phyloP scores from a whole-genome alignment of 73 alveolate genomes.

The Paramecium bursaria region DNA sequence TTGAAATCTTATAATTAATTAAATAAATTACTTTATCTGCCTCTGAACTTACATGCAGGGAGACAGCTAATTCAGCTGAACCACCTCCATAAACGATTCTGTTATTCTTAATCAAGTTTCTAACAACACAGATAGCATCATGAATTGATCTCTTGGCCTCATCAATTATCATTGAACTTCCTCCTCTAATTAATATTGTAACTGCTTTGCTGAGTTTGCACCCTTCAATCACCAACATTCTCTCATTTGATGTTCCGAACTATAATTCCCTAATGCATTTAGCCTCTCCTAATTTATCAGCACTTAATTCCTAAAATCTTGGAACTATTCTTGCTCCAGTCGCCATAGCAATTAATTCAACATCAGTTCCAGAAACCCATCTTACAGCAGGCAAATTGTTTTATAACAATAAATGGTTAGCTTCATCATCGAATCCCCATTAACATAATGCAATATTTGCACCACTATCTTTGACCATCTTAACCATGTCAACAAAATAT shows the following conservation, averaged over 20 bases:
- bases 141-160: conserved; percentile 99
- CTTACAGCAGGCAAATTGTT: conserved; percentile 89
- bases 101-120: conserved; percentile 95
- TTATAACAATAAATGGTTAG: conserved; percentile 91
- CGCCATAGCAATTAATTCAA: conserved; percentile 99
- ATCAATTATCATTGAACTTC: conserved; percentile 89
- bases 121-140: conserved; percentile 99
- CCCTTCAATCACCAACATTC: conserved; percentile 94
- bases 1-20: background rate
- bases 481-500: conserved; percentile 95
- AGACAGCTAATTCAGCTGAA: conserved; percentile 92
- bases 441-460: conserved; percentile 90
- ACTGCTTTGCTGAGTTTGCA: conserved; percentile 71
- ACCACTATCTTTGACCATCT: conserved; percentile 92
- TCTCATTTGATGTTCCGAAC: conserved; percentile 97
- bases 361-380: conserved; percentile 99
- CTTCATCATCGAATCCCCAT: conserved; percentile 99
- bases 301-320: conserved; percentile 94
- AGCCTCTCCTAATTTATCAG: conserved; percentile 96
- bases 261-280: conserved; percentile 91
- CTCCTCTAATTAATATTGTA: conserved; percentile 79
- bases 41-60: conserved; percentile 32
- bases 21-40: conserved; percentile 39
- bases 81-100: conserved; percentile 99
- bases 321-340: conserved; percentile 99